Conservation (phyloP, 257 asterid species). For the Craterostigma plantagineum region DNA sequence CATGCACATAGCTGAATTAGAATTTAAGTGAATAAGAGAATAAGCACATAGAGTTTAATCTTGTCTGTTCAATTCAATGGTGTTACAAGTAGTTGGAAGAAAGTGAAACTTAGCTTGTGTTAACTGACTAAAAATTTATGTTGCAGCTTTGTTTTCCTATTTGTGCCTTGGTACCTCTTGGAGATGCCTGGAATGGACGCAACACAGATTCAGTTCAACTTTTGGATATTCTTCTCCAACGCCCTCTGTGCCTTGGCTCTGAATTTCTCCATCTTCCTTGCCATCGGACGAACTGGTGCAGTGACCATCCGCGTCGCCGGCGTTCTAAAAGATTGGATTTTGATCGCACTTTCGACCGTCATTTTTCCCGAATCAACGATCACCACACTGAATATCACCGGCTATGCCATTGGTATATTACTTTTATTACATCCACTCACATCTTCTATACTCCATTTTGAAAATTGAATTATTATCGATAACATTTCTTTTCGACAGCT, state of each 20-base stretch:
- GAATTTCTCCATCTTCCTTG: slow-evolving; percentile 90
- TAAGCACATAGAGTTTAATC: too few species aligned
- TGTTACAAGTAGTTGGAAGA: too few species aligned
- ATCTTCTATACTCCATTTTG: slow-evolving; percentile 5
- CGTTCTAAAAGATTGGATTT: slow-evolving; percentile 94
- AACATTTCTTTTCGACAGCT: slow-evolving; percentile 31
- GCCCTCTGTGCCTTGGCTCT: slow-evolving; percentile 89
- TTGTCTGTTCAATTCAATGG: too few species aligned
- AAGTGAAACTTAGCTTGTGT: background rate
- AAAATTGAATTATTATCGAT: slow-evolving; percentile 6
- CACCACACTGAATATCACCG: slow-evolving; percentile 67
- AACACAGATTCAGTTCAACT: slow-evolving; percentile 67
- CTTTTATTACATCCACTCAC: slow-evolving; percentile 5
- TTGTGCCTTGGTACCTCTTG: slow-evolving; percentile 90
- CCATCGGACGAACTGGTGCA: slow-evolving; percentile 96
- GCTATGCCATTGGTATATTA: slow-evolving; percentile 80
- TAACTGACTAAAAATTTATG: background rate
- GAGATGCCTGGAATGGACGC: slow-evolving; percentile 94
- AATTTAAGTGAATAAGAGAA: too few species aligned
- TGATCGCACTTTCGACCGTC: slow-evolving; percentile 81
- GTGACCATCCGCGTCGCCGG: slow-evolving; percentile 97
- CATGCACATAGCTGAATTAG: too few species aligned
- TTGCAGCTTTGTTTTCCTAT: slow-evolving; percentile 85
- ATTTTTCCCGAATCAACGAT: slow-evolving; percentile 87
- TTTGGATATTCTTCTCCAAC: slow-evolving; percentile 94